These are phyloP conservation scores for Lactarius trivialis DNA, from an alignment of 768 basidiomycete genomes.

Conservation along the genomic window DNA sequence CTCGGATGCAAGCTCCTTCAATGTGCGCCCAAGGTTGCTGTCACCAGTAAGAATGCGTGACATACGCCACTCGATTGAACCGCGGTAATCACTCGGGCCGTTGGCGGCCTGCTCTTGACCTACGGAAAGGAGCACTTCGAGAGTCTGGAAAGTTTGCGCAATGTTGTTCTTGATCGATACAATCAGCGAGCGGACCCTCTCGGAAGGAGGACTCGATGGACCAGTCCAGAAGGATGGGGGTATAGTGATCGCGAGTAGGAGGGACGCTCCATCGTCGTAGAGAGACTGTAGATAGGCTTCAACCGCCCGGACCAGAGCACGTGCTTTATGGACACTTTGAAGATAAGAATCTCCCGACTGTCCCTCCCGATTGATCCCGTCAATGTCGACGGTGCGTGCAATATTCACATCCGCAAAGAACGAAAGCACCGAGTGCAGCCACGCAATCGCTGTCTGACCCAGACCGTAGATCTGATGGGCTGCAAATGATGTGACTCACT, in stretches of 20 bases:
- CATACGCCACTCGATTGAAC: constrained; percentile 72
- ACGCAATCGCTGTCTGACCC: constrained; percentile 47
- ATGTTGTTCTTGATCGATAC: constrained; percentile 53
- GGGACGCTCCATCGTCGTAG: constrained; percentile 60
- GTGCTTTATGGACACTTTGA: constrained; percentile 63
- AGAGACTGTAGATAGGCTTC: constrained; percentile 67
- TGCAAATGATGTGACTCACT: constrained; percentile 3
- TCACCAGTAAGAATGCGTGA: constrained; percentile 61
- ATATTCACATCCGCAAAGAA: constrained; percentile 67
- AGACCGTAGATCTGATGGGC: constrained; percentile 29
- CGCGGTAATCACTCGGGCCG: constrained; percentile 62
- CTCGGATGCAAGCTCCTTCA: constrained; percentile 31
- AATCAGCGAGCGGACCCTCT: constrained; percentile 35
- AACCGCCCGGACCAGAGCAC: constrained; percentile 58
- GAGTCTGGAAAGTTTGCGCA: constrained; percentile 46
- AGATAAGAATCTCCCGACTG: constrained; percentile 46
- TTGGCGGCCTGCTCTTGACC: constrained; percentile 68
- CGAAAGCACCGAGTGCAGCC: constrained; percentile 51
- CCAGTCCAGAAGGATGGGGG: constrained; percentile 25
- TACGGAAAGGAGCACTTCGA: constrained; percentile 55
- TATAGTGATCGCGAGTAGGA: constrained; percentile 55
- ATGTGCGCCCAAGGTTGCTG: constrained; percentile 36
- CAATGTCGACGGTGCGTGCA: constrained; percentile 77
- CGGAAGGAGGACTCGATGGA: constrained; percentile 2
- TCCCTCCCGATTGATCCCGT: constrained; percentile 54